These are phyloP conservation scores for Funneliformis caledonium DNA, from an alignment of 371 early-diverging fungal genomes.

Conservation along the genomic window DNA sequence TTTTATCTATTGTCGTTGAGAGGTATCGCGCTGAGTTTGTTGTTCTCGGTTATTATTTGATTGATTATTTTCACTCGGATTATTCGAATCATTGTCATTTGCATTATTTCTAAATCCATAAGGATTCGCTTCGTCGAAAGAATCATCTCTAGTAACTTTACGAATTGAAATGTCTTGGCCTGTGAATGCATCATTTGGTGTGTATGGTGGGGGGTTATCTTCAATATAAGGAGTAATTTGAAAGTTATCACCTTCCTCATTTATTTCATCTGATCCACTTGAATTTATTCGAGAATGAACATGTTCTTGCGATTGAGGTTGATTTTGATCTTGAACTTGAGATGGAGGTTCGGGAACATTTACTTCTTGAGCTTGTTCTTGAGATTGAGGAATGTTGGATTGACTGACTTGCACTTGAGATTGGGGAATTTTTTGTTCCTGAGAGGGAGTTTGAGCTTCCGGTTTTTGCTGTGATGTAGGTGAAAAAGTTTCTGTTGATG, in stretches of 20 bases:
- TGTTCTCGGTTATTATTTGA: too few relatives aligned
- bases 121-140: conserved; percentile 21
- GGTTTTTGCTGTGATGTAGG: neutral
- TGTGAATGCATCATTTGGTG: neutral
- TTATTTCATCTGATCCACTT: neutral
- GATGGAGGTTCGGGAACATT: too few relatives aligned
- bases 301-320: neutral
- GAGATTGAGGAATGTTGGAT: neutral
- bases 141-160: conserved; percentile 33
- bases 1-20: too few relatives aligned
- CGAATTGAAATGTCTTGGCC: neutral
- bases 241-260: too few relatives aligned
- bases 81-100: too few relatives aligned
- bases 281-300: neutral
- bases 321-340: neutral
- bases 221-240: neutral
- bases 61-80: too few relatives aligned
- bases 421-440: too few relatives aligned
- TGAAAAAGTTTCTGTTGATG: neutral
- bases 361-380: neutral
- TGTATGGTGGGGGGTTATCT: conserved; percentile 28
- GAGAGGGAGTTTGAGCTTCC: neutral
- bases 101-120: neutral
- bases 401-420: too few relatives aligned
- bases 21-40: too few relatives aligned